phyloP scores from a whole-genome alignment of 2,329 filamentous ascomycete genomes.

The Penicillium sp. region DNA sequence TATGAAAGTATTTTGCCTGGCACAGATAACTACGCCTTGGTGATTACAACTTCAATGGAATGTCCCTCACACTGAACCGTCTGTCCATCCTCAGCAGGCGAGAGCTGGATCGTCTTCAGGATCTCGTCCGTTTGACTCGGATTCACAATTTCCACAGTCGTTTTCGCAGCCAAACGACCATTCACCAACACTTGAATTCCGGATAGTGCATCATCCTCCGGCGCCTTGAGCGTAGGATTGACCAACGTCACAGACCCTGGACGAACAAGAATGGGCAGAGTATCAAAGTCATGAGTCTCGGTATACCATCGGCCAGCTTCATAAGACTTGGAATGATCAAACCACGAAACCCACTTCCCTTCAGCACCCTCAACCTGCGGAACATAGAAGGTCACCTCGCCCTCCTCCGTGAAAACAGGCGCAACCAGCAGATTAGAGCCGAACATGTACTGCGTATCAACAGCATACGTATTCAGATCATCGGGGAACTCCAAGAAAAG shows the following conservation, averaged over 20 bases:
- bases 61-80: conserved; percentile 18
- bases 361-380: conserved; percentile 52
- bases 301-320: conserved; percentile 56
- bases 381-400: conserved; percentile 66
- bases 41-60: conserved; percentile 22
- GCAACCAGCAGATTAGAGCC: conserved; percentile 64
- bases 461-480: conserved; percentile 66
- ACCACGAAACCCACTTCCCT: conserved; percentile 51
- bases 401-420: conserved; percentile 64
- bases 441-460: conserved; percentile 75
- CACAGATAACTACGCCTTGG: not conserved
- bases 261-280: conserved; percentile 60
- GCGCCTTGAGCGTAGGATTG: conserved; percentile 28
- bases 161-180: conserved; percentile 19
- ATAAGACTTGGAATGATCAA: conserved; percentile 44
- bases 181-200: conserved; percentile 36
- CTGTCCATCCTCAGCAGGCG: conserved; percentile 11
- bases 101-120: conserved; percentile 25
- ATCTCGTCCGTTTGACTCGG: conserved; percentile 26
- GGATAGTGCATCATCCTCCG: conserved; percentile 28
- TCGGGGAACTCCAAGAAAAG: conserved; percentile 71
- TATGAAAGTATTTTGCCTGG: not conserved
- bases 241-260: conserved; percentile 40
- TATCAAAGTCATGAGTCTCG: conserved; percentile 61
- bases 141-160: conserved; percentile 28